These are phyloP conservation scores for Aspergillus fumigatus DNA, from an alignment of 2,329 filamentous ascomycete genomes.

Conservation along the genomic window DNA sequence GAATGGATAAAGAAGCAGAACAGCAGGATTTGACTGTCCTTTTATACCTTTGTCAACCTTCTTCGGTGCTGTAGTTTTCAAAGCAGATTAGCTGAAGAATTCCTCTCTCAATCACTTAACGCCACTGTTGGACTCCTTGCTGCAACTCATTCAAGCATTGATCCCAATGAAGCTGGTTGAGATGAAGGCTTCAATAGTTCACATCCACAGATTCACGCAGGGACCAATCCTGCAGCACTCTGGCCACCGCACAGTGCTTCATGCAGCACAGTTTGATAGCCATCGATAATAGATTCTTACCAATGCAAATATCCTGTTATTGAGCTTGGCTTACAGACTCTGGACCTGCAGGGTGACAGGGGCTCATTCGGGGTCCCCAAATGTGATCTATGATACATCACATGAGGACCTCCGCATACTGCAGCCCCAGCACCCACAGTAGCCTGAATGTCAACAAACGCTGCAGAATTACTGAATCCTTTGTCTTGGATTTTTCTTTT, in stretches of 20 bases:
- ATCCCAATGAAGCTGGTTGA: not conserved
- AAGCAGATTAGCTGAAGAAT: not conserved
- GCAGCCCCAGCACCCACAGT: not conserved
- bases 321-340: not conserved
- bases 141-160: not conserved
- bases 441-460: not conserved
- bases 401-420: not conserved
- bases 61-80: not conserved
- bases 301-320: not conserved
- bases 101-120: not conserved
- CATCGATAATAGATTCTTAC: not conserved
- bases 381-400: not conserved
- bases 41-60: slow-evolving; percentile 14
- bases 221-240: not conserved
- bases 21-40: not conserved
- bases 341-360: not conserved
- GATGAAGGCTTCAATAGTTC: not conserved
- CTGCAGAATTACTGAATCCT: not conserved
- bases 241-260: not conserved
- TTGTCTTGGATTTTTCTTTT: not conserved
- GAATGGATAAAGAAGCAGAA: slow-evolving; percentile 1
- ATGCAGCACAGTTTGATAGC: not conserved
- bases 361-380: not conserved
- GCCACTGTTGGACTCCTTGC: not conserved
- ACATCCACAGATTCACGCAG: not conserved